Percentiles rank a stretch among this genome's conserved stretches.
phyloP scores from a whole-genome alignment of 1,284 basidiomycete species.

The Ustilago curta region DNA sequence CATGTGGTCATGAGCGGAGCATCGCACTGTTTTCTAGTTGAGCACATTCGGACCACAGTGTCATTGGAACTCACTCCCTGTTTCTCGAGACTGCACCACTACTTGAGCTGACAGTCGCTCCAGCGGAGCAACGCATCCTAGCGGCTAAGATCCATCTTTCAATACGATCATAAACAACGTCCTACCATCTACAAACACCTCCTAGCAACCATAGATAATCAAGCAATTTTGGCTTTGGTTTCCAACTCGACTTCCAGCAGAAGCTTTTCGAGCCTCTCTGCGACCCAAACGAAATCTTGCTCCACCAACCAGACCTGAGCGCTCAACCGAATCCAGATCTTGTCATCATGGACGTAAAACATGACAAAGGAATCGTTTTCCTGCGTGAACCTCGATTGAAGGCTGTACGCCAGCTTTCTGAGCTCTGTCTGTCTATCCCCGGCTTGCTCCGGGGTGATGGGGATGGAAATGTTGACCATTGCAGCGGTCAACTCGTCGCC shows the following conservation, averaged over 20 bases:
- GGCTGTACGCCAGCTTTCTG: constrained; percentile 15
- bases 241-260: constrained; percentile 24
- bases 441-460: constrained; percentile 11
- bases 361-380: constrained; percentile 40
- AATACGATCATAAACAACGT: neutral
- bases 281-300: constrained; percentile 47
- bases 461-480: constrained; percentile 52
- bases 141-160: no score
- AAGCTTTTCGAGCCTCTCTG: constrained; percentile 20
- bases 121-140: no score
- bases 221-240: constrained; percentile 12
- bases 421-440: constrained; percentile 6
- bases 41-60: no score
- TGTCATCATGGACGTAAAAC: constrained; percentile 41
- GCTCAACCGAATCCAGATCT: constrained; percentile 53
- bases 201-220: neutral
- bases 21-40: no score
- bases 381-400: constrained; percentile 19
- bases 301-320: constrained; percentile 57
- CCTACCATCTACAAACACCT: neutral
- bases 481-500: constrained; percentile 30
- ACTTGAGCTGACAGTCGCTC: no score
- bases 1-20: no score
- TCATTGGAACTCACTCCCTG: no score
- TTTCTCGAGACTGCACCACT: no score